Conservation (phyloP, 192 early-diverging fungal genomes). For the Funneliformis geosporum region DNA sequence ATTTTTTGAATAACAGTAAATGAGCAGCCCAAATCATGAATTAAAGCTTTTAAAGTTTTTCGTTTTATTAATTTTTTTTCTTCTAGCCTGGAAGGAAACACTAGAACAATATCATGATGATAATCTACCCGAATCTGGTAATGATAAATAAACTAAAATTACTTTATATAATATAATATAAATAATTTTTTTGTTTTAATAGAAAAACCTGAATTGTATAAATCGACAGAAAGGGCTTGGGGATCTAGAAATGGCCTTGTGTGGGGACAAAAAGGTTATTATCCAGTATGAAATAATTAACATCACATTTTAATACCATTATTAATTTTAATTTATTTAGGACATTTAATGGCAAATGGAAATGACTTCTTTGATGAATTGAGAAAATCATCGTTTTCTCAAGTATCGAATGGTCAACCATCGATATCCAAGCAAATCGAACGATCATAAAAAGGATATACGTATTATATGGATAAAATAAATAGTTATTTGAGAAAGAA, state of each 20-base stretch:
- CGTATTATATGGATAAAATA: background rate
- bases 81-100: constrained; percentile 22
- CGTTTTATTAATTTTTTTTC: background rate
- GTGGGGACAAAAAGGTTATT: constrained; percentile 21
- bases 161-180: background rate
- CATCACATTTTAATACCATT: no score
- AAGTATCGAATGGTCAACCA: background rate
- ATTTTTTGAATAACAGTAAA: constrained; percentile 31
- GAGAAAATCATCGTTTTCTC: constrained; percentile 18
- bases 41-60: background rate
- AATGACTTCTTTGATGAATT: constrained; percentile 33
- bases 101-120: constrained; percentile 8
- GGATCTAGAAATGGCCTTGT: background rate
- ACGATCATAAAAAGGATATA: background rate
- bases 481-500: no score
- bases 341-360: constrained; percentile 32
- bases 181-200: background rate
- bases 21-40: background rate
- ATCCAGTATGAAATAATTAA: no score
- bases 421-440: constrained; percentile 29
- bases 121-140: constrained; percentile 24
- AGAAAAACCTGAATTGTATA: constrained; percentile 31
- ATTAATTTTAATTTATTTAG: background rate
- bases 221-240: constrained; percentile 9
- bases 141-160: background rate